Conservation (phyloP, 176 grass and related monocot genomes). For the Bromus sterilis region DNA sequence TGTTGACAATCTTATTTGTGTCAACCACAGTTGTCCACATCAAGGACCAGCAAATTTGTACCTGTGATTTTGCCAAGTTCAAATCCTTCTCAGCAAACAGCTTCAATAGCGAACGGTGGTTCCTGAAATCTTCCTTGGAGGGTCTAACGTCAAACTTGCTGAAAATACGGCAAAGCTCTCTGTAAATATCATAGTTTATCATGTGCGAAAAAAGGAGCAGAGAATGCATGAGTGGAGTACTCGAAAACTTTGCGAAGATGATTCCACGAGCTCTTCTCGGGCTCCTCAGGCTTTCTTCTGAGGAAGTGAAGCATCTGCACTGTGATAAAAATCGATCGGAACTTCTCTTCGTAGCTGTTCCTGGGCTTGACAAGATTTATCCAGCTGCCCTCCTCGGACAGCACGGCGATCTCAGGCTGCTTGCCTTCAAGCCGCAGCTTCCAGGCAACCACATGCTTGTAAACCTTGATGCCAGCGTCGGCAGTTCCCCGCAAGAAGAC, state of each 20-base stretch:
- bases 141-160: conserved; percentile 75
- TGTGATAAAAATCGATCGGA: conserved; percentile 52
- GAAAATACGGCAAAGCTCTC: conserved; percentile 21
- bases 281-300: conserved; percentile 48
- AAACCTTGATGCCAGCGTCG: conserved; percentile 20
- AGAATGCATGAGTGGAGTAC: conserved; percentile 26
- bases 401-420: conserved; percentile 24
- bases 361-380: conserved; percentile 49
- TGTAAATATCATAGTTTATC: conserved; percentile 10
- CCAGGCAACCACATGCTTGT: conserved; percentile 55
- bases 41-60: conserved; percentile 22
- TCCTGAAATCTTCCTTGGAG: conserved; percentile 55
- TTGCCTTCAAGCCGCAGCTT: conserved; percentile 40
- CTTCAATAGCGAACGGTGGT: conserved; percentile 56
- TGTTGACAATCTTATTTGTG: not conserved
- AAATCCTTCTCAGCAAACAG: conserved; percentile 47
- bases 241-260: conserved; percentile 56
- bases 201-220: conserved; percentile 4
- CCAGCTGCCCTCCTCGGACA: conserved; percentile 45
- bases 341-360: conserved; percentile 28
- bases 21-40: not conserved
- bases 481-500: conserved; percentile 36
- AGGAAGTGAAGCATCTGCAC: conserved; percentile 66
- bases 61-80: conserved; percentile 61
- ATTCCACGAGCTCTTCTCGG: conserved; percentile 59